Base-by-base conservation (phyloP, 176 grass and related monocot genomes). In the Thalia dealbata region DNA sequence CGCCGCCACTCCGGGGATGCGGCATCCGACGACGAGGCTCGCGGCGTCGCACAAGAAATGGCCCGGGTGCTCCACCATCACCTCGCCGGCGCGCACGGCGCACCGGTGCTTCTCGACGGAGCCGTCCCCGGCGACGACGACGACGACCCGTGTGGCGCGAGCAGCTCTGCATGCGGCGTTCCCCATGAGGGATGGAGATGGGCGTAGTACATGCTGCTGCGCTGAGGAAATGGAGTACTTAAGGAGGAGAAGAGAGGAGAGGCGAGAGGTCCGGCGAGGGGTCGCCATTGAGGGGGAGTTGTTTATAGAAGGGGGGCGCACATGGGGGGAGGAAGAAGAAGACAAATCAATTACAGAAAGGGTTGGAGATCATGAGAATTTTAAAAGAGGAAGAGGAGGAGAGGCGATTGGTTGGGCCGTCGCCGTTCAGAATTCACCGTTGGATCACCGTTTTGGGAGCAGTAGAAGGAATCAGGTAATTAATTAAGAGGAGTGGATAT, bases 21-120 rank as follows among this genome's bases (percentile, higher is more conserved):
- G 87, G 78, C 83, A 82, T 6, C 89, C 93, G 2, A 97, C 76
- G 32, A 67, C 65, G 61, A 97, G 87, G 52, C 76, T 74, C 10
- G 54, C 60, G 0, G 87, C 44, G 67, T 90, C 87, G 76, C 93
- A 97, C 22, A 97, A 76, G 76, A 97, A 97, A 69, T 87, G 72
- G 10, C 89, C 89, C 13, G 89, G 87, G 73, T 97, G 73, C 45
- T 86, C 87, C 0, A 45, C 67, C 89, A 97, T 88, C 0, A 97
- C 60, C 69, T 88, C 85, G 0, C 87, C 84, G 13, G 85, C 89
- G 4, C 84, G 62, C 28, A 86, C 76, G 14, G 87, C 70, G 1
- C 77, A 72, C 16, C 73, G 24, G 51, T 78, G 75, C 64, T 86
- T 48, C 61, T 82, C 84, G 4, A 88, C 76, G 19, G 58, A 64